Conservation (phyloP, 192 early-diverging fungal species). For the Backusella macrospora region DNA sequence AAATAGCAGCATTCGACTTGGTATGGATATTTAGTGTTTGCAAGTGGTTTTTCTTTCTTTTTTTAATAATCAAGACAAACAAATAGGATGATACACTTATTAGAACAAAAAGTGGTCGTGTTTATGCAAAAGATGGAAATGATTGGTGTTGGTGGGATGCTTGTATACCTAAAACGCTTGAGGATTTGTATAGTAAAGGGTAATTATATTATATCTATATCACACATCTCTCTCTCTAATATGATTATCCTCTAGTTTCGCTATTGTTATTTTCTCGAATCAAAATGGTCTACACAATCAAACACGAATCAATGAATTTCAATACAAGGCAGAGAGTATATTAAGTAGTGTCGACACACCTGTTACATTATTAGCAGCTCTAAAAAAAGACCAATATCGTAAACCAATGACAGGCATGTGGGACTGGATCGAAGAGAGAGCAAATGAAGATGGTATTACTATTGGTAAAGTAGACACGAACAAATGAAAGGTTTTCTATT, state of each 20-base stretch:
- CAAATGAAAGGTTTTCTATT: neutral
- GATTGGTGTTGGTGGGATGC: conserved; percentile 82
- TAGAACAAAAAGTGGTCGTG: conserved; percentile 59
- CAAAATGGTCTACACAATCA: conserved; percentile 62
- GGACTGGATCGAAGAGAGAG: conserved; percentile 51
- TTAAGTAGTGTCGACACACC: conserved; percentile 49
- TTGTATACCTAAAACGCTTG: conserved; percentile 59
- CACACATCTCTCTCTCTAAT: neutral
- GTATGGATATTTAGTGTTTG: conserved; percentile 29
- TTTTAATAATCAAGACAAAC: no score
- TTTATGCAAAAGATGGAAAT: conserved; percentile 63
- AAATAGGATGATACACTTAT: conserved; percentile 77
- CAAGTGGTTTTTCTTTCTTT: no score
- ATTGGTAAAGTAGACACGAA: conserved; percentile 39
- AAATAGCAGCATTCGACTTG: conserved; percentile 74
- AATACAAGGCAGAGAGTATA: conserved; percentile 49
- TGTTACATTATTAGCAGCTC: conserved; percentile 74
- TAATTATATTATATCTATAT: conserved; percentile 46
- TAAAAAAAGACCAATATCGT: conserved; percentile 67
- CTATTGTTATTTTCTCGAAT: conserved; percentile 78
- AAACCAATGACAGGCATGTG: conserved; percentile 79
- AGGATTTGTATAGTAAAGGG: conserved; percentile 61
- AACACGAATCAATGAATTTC: conserved; percentile 50
- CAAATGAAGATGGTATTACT: conserved; percentile 39
- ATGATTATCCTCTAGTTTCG: conserved; percentile 44